These are phyloP conservation scores for Scedosporium minutisporum DNA, from an alignment of 2,329 filamentous ascomycete species.

Conservation along the genomic window DNA sequence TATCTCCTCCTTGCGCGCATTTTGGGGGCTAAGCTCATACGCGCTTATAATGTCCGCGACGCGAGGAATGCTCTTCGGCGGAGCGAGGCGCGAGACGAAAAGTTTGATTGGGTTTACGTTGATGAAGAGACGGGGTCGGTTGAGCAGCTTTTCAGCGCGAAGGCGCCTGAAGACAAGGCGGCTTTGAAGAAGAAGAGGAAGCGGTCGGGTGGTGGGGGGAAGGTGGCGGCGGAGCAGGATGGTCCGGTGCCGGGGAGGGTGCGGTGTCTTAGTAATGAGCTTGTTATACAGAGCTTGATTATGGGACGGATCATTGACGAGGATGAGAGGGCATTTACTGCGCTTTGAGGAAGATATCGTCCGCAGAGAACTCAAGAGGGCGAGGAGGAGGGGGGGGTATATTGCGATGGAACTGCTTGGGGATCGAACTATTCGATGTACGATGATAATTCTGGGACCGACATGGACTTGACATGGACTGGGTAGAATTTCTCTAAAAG, in stretches of 20 bases:
- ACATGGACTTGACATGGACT: background rate
- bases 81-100: conserved; percentile 13
- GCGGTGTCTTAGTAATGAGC: conserved; percentile 69
- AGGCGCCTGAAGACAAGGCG: conserved; percentile 13
- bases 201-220: conserved; percentile 9
- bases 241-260: conserved; percentile 38
- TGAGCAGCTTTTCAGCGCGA: conserved; percentile 33
- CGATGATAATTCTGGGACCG: background rate
- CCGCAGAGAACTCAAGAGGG: too few species aligned
- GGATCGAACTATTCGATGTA: too few species aligned
- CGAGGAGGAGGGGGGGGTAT: too few species aligned
- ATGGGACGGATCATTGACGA: conserved; percentile 67
- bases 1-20: conserved; percentile 76
- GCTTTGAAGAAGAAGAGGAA: background rate
- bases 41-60: conserved; percentile 55
- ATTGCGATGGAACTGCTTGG: too few species aligned
- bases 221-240: conserved; percentile 15
- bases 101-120: conserved; percentile 73
- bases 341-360: background rate
- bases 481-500: too few species aligned
- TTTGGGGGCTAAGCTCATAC: conserved; percentile 61
- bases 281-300: conserved; percentile 88
- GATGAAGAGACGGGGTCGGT: conserved; percentile 53
- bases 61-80: conserved; percentile 49
- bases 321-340: conserved; percentile 24